Evolutionary conservation across 2,329 filamentous ascomycete species (phyloP), one percentile per base, ranked within the genome.

Genomic region (Talaromyces albobiverticillius): DNA sequence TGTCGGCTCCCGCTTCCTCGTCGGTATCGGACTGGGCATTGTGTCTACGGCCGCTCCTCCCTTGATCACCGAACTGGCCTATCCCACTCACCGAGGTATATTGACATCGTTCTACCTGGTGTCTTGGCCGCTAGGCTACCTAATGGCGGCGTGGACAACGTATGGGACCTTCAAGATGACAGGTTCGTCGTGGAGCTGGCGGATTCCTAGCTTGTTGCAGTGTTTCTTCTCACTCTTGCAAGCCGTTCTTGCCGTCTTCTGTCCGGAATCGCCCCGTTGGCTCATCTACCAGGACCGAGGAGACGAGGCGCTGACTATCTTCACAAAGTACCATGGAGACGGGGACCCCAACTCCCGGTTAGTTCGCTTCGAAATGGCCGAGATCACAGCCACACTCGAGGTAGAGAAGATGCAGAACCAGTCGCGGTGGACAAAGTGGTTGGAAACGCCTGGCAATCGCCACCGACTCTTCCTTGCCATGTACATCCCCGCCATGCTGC

Each of bases 21-120:
- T 74, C 11, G 71, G 71, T 2, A 61, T 65, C 20, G 67, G 66
- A 1, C 62, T 63, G n/a, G 64, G 64, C 1, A 67, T 66, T 60
- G 64, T 65, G 18, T 61, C 62, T 5, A 63, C 62, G 1, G 60
- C 62, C 4, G 64, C 65, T 3, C 68, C 70, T 3, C 56, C 70
- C 14, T 57, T 77, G 13, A 71, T 77, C 58, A 73, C 67, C 23
- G 75, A 77, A 55, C 64, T 76, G 22, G 71, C 72, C 13, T 73
- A 75, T 45, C 71, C 71, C 2, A 64, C 63, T 0, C 69, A 74
- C 45, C 66, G 71, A 13, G 64, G 62, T n/a, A 65, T 65, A 3
- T 54, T 63, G 16, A 70, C 60, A 23, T 64, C 67, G 2, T 53
- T 69, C 1, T 71, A 67, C 55, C 68, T 64, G 45, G 62, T 61